Evolutionary conservation across 2,329 filamentous ascomycete genomes (phyloP).

Genomic region (Colletotrichum gloeosporioides): DNA sequence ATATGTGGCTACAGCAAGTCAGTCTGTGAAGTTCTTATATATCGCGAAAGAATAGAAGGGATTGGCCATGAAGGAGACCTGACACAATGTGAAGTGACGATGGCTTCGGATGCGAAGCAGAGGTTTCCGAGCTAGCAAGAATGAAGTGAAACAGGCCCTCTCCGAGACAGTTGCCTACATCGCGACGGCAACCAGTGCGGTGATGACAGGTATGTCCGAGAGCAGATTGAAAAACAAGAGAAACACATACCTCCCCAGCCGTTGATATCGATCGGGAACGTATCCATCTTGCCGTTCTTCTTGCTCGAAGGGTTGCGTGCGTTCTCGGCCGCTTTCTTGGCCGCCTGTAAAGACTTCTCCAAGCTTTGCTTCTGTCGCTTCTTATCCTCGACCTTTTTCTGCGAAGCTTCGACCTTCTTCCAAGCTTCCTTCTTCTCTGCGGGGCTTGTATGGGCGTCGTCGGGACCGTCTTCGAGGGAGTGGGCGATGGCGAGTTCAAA

Average conservation of each 20-base stretch:
- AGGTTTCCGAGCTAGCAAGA: neutral
- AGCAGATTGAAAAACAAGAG: neutral
- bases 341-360: neutral
- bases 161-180: neutral
- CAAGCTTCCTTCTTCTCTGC: neutral
- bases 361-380: neutral
- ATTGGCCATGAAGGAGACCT: neutral
- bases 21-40: neutral
- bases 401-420: neutral
- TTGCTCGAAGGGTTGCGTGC: neutral
- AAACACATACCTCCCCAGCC: constrained; percentile 5
- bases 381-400: neutral
- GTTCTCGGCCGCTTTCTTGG: neutral
- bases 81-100: neutral
- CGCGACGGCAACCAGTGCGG: neutral
- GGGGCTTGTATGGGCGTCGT: neutral
- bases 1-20: neutral
- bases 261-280: neutral
- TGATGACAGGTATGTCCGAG: neutral
- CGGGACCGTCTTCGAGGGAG: neutral
- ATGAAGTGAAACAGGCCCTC: neutral
- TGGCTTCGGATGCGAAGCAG: neutral
- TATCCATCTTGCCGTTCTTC: neutral
- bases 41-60: too few relatives aligned
- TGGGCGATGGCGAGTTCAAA: neutral